Evolutionary conservation across 1,284 basidiomycete species (phyloP).

Genomic region (Wallemia mellicola): DNA sequence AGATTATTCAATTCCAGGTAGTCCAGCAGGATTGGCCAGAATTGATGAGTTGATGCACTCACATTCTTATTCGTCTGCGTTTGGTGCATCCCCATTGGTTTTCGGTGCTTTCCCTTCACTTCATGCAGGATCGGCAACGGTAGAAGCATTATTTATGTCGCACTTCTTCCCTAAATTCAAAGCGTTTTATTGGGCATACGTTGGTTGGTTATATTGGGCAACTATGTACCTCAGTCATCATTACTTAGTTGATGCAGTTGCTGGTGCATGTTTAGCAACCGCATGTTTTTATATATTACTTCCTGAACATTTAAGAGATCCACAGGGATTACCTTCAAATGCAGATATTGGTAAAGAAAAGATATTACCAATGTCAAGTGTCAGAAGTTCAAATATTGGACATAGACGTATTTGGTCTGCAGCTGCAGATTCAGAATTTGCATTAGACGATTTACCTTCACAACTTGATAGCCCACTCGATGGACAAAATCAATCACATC

Average conservation of each 20-base stretch:
- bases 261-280: conserved; percentile 66
- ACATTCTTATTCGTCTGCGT: conserved; percentile 49
- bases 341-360: background rate
- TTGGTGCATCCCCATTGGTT: conserved; percentile 65
- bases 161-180: conserved; percentile 66
- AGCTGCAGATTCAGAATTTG: background rate
- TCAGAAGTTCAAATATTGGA: background rate
- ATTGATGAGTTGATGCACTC: conserved; percentile 68
- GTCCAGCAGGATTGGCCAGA: conserved; percentile 66
- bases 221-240: conserved; percentile 97
- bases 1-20: conserved; percentile 67
- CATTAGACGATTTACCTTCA: background rate
- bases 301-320: conserved; percentile 40
- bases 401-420: background rate
- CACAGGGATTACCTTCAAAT: conserved; percentile 7
- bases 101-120: conserved; percentile 92
- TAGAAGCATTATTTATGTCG: conserved; percentile 71
- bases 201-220: conserved; percentile 74
- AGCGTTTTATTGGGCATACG: conserved; percentile 49
- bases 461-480: background rate
- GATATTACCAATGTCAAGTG: background rate
- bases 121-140: conserved; percentile 67
- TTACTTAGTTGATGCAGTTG: conserved; percentile 89
- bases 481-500: background rate
- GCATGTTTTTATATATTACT: conserved; percentile 66